Conservation (phyloP, 164 flowering plant genomes). For the Chloranthus sessilifolius region DNA sequence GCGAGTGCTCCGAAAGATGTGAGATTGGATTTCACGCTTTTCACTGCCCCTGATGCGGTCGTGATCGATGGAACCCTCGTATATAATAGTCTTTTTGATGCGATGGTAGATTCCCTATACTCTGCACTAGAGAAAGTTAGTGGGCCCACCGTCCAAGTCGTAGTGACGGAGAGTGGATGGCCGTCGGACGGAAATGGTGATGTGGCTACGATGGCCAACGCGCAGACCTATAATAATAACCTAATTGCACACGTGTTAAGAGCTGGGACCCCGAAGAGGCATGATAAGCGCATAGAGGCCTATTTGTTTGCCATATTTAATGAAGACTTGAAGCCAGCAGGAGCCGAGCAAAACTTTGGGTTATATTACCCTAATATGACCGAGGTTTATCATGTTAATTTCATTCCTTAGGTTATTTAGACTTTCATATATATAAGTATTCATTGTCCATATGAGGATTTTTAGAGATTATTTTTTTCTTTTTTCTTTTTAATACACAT, state of each 20-base stretch:
- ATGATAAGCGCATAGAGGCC: background rate
- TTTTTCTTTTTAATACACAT: too few species aligned
- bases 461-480: too few species aligned
- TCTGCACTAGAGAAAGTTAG: conserved; percentile 12
- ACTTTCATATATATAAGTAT: too few species aligned
- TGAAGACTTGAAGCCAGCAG: conserved; percentile 3
- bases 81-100: conserved; percentile 10
- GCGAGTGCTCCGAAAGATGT: background rate
- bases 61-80: background rate
- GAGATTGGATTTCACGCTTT: background rate
- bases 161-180: conserved; percentile 10
- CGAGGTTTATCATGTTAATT: conserved; percentile 5
- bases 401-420: background rate
- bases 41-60: background rate
- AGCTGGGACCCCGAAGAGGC: conserved; percentile 12
- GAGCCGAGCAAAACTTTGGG: conserved; percentile 10
- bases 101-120: conserved; percentile 7
- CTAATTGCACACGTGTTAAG: background rate
- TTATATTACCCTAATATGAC: conserved; percentile 10
- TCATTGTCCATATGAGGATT: too few species aligned
- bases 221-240: background rate
- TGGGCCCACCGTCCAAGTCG: conserved; percentile 5
- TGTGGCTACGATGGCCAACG: background rate
- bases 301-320: conserved; percentile 10
- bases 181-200: conserved; percentile 4